phyloP scores from a whole-genome alignment of 2,329 filamentous ascomycete species.

The Pseudocercospora ulei region DNA sequence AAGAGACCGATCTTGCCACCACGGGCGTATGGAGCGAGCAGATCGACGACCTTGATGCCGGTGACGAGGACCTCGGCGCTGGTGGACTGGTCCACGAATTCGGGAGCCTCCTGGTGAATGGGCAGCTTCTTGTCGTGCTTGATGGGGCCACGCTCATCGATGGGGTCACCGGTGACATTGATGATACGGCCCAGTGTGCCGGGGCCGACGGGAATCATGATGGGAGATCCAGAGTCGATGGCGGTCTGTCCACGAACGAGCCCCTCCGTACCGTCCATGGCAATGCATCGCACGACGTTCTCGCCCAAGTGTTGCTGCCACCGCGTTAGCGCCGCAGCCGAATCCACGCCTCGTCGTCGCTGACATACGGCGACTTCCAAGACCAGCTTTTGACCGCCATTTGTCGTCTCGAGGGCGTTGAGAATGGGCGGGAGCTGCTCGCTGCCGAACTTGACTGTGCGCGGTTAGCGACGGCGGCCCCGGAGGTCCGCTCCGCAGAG shows the following conservation, averaged over 20 bases:
- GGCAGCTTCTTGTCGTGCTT: conserved; percentile 78
- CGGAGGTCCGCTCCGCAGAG: conserved; percentile 25
- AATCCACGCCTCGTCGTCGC: conserved; percentile 17
- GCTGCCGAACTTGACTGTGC: conserved; percentile 86
- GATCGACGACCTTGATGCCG: conserved; percentile 99
- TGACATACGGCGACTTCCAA: conserved; percentile 85
- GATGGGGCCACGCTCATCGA: conserved; percentile 98
- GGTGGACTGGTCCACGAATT: conserved; percentile 92
- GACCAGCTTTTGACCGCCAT: conserved; percentile 87
- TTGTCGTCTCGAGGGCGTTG: conserved; percentile 86
- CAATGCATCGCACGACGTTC: conserved; percentile 98
- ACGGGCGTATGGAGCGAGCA: conserved; percentile 97
- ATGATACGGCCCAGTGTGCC: conserved; percentile 97
- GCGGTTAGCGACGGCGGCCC: conserved; percentile 9
- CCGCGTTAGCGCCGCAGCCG: conserved; percentile 26
- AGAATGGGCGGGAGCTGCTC: conserved; percentile 93
- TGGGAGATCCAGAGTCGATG: conserved; percentile 82
- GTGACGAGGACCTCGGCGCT: conserved; percentile 93
- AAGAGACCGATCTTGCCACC: conserved; percentile 99
- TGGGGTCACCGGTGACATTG: conserved; percentile 99
- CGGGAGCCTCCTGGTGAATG: conserved; percentile 89
- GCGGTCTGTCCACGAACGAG: conserved; percentile 84
- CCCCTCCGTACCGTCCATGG: conserved; percentile 99
- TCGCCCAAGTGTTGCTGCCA: conserved; percentile 95
- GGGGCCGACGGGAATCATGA: conserved; percentile 89